Base-by-base conservation (phyloP, 2,329 filamentous ascomycete genomes). In the Penicillium sp. region DNA sequence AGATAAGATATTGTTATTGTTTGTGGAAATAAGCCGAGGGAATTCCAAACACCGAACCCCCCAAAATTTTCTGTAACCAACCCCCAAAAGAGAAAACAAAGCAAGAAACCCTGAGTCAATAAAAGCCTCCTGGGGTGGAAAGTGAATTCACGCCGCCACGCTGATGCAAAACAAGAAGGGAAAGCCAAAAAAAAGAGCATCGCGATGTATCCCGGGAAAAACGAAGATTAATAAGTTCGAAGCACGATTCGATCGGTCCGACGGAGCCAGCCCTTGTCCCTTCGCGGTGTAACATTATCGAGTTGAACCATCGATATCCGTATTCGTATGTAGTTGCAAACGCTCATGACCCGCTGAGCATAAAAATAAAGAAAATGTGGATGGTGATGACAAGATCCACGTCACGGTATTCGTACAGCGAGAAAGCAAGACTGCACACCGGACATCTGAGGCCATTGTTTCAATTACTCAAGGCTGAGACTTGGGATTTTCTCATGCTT, bases 381-480 rank as follows among this genome's bases (percentile, higher is more conserved):
- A 26, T 33, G 26, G 27, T 22, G n/a, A 14, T 21, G 27, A 31
- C 8, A 26, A 21, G 47, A 27, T 14, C 13, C 24, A 31, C 22
- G 22, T 26, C 29, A 19, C 5, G 22, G 47, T 46, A 39, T 19
- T 55, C 26, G 35, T 55, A 39, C n/a, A 45, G 37, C 45, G n/a
- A 33, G 11, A 14, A 33, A 31, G 29, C 33, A 26, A 24, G 26
- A 16, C 24, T 26, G 51, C 14, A 29, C 26, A 47, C 21, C 24
- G 41, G 11, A 22, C 21, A 19, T 13, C 3, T 39, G n/a, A 39
- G n/a, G 3, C 31, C 6, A 39, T 19, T 19, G 16, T 39, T 19
- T 11, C 10, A 19, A 55, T 59, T 50, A 64, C 60, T 65, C 64
- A 22, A 67, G 53, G 33, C 55, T 63, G 48, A 67, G 33, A n/a